A percentile compares a stretch with the other conserved stretches of the same genome.
These are phyloP conservation scores for Globisporangium cederbergense DNA, from an alignment of 352 stramenopile genomes.

Conservation along the genomic window DNA sequence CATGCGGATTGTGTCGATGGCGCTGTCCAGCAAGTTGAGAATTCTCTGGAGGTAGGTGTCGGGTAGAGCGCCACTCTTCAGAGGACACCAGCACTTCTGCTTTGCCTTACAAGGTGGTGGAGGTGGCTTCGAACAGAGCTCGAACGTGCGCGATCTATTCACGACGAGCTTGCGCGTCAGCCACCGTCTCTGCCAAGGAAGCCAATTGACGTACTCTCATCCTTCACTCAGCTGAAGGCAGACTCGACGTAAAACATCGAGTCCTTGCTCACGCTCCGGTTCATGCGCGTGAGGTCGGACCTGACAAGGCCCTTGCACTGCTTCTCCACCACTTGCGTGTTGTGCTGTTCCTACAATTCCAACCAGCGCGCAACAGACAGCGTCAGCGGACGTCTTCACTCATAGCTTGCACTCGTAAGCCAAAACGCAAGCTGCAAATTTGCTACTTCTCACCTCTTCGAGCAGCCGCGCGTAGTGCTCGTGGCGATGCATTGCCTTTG, in stretches of 20 bases:
- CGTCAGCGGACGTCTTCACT: background rate
- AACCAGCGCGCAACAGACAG: background rate
- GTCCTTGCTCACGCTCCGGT: conserved; percentile 46
- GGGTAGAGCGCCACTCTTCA: no score
- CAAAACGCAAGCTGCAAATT: background rate
- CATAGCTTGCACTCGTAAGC: background rate
- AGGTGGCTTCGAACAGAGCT: no score
- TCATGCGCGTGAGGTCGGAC: conserved; percentile 22
- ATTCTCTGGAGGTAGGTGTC: no score
- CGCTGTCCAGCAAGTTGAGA: no score
- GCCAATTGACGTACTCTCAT: background rate
- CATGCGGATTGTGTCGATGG: no score
- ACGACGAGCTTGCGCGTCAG: no score
- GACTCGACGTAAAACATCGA: conserved; percentile 59
- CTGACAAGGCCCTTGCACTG: conserved; percentile 40
- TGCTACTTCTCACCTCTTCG: conserved; percentile 23
- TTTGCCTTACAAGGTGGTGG: no score
- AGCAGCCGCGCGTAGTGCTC: conserved; percentile 41
- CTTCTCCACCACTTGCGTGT: conserved; percentile 28
- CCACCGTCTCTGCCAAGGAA: background rate
- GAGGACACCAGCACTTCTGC: no score
- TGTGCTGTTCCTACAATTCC: conserved; percentile 29
- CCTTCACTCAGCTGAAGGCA: background rate
- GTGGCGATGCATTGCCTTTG: conserved; percentile 40
- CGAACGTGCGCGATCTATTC: no score